Conservation (phyloP, 805 yeast species). For the Nakazawaea peltata region DNA sequence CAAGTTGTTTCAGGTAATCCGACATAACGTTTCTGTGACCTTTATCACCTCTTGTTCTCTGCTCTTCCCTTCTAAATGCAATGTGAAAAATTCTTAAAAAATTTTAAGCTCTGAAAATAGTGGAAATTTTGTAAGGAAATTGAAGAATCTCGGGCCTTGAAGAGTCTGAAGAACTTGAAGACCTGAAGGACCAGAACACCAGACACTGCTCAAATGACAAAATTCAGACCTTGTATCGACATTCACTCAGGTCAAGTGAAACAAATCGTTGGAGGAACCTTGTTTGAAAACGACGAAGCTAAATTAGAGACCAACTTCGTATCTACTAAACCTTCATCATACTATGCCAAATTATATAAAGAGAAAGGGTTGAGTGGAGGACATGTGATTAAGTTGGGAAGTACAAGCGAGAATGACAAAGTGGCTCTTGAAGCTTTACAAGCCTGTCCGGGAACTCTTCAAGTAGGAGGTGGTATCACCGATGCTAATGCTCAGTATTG, state of each 20-base stretch:
- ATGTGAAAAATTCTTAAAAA: neutral
- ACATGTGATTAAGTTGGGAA: slow-evolving; percentile 89
- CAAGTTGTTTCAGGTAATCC: slow-evolving; percentile 18
- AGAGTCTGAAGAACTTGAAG: too few species aligned
- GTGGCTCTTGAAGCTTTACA: slow-evolving; percentile 74
- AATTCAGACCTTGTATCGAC: slow-evolving; percentile 91
- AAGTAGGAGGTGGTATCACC: slow-evolving; percentile 91
- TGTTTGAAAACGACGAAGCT: slow-evolving; percentile 40
- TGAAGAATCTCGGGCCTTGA: slow-evolving; percentile 2
- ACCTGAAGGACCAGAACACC: too few species aligned
- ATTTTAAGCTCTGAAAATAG: neutral
- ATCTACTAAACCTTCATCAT: slow-evolving; percentile 62
- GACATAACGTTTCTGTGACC: slow-evolving; percentile 2
- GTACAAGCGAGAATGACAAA: slow-evolving; percentile 61
- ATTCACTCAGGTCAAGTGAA: slow-evolving; percentile 93
- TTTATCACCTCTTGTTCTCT: neutral
- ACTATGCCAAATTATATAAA: slow-evolving; percentile 66
- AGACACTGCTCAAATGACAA: too few species aligned
- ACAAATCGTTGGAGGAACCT: slow-evolving; percentile 93
- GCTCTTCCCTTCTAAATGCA: neutral
- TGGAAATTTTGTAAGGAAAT: too few species aligned
- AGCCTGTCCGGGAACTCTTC: slow-evolving; percentile 69
- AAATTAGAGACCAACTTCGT: slow-evolving; percentile 67
- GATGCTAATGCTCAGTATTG: slow-evolving; percentile 66
- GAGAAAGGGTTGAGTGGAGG: slow-evolving; percentile 58